A percentile compares a stretch with the other conserved stretches of the same genome.
phyloP scores from a whole-genome alignment of 1,284 basidiomycete genomes.

The Ceratobasidium sp. region DNA sequence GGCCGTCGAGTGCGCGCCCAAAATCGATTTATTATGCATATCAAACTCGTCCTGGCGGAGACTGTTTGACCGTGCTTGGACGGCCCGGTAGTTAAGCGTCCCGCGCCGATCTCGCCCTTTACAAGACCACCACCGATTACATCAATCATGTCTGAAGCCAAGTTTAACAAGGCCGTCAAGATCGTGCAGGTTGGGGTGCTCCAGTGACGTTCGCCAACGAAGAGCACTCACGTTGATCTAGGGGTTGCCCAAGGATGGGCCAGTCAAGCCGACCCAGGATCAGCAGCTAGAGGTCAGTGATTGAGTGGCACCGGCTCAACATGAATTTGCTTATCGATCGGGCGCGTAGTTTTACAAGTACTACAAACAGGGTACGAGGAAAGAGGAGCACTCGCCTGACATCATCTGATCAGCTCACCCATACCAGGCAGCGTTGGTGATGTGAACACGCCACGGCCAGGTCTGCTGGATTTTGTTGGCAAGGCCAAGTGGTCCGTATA shows the following conservation, averaged over 20 bases:
- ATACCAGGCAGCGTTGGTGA: slow-evolving; percentile 75
- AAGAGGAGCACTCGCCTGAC: slow-evolving; percentile 28
- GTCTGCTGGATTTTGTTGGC: slow-evolving; percentile 78
- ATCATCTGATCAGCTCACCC: background rate
- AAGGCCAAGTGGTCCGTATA: slow-evolving; percentile 79
- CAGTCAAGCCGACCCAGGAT: slow-evolving; percentile 75
- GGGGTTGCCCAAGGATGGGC: slow-evolving; percentile 79
- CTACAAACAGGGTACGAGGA: slow-evolving; percentile 81
- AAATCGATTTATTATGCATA: background rate
- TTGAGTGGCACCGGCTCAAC: background rate
- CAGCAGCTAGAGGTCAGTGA: slow-evolving; percentile 73
- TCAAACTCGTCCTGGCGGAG: background rate
- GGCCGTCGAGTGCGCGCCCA: too few relatives aligned
- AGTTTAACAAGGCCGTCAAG: slow-evolving; percentile 81
- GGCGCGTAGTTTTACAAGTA: slow-evolving; percentile 82
- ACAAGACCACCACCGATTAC: background rate
- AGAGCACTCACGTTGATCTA: slow-evolving; percentile 53
- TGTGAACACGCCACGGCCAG: slow-evolving; percentile 68
- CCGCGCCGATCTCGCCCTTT: background rate
- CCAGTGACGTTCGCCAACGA: background rate
- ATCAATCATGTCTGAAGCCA: slow-evolving; percentile 63
- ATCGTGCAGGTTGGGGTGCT: slow-evolving; percentile 56
- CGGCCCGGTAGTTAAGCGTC: background rate
- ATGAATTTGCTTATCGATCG: background rate
- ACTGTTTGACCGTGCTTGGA: slow-evolving; percentile 17